A percentile compares a stretch with the other conserved stretches of the same genome.
phyloP scores from a whole-genome alignment of 345 rosid genomes.

The Salix caprea region DNA sequence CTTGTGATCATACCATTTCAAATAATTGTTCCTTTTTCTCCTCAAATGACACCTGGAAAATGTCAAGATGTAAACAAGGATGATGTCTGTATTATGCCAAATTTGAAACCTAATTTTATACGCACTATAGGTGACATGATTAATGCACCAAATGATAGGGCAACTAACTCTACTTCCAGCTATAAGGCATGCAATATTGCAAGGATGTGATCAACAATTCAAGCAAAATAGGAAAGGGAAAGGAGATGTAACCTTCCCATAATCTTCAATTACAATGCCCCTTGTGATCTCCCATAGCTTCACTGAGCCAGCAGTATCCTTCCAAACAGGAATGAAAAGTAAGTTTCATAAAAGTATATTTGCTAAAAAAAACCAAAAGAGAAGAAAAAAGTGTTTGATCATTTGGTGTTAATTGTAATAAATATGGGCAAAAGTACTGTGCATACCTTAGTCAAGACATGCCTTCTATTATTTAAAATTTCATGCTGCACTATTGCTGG shows the following conservation, averaged over 20 bases:
- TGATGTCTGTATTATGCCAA: background rate
- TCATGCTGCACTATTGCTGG: slow-evolving; percentile 94
- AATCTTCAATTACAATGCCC: slow-evolving; percentile 85
- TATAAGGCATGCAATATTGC: background rate
- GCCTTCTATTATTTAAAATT: slow-evolving; percentile 90
- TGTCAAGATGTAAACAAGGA: slow-evolving; percentile 13
- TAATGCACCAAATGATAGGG: background rate
- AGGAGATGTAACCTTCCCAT: slow-evolving; percentile 61
- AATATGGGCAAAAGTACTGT: slow-evolving; percentile 4
- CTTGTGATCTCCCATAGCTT: slow-evolving; percentile 95
- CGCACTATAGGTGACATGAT: background rate
- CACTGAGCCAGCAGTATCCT: slow-evolving; percentile 90
- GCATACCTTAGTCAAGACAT: slow-evolving; percentile 89
- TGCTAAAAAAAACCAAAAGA: background rate
- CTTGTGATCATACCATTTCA: slow-evolving; percentile 66
- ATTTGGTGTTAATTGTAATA: background rate
- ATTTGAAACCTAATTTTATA: background rate
- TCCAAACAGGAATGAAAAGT: slow-evolving; percentile 22
- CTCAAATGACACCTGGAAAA: slow-evolving; percentile 71
- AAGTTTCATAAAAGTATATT: slow-evolving; percentile 5
- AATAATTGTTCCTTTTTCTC: slow-evolving; percentile 87
- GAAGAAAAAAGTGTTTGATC: background rate
- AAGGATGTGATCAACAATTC: background rate
- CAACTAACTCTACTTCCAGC: background rate
- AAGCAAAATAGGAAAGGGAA: background rate